Conservation (phyloP, 805 yeast genomes). For the Maudiozyma bulderi region DNA sequence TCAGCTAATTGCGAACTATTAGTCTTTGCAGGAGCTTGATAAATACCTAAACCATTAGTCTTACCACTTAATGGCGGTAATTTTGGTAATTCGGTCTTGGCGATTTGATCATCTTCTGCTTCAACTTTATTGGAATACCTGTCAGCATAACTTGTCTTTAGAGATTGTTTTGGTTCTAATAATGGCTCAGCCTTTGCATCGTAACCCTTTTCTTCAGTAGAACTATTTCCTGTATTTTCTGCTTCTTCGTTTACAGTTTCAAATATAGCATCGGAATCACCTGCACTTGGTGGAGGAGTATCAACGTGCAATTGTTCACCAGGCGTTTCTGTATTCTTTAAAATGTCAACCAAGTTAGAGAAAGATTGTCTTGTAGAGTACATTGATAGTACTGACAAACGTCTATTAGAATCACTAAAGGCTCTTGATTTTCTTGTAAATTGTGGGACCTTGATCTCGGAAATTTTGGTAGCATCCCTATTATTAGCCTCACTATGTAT, state of each 20-base stretch:
- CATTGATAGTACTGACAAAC: conserved; percentile 62
- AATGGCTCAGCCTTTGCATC: not conserved
- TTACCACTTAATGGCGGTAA: conserved; percentile 24
- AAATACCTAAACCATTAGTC: conserved; percentile 23
- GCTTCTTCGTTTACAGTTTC: conserved; percentile 20
- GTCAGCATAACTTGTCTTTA: conserved; percentile 34
- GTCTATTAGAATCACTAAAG: conserved; percentile 52
- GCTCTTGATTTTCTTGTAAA: conserved; percentile 60
- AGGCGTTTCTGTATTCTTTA: conserved; percentile 22
- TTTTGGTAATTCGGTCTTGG: conserved; percentile 15
- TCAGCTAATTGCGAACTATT: not conserved
- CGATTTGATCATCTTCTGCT: not conserved
- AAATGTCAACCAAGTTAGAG: conserved; percentile 42
- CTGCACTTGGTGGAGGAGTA: conserved; percentile 12
- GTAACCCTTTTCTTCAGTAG: conserved; percentile 19
- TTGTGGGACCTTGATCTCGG: conserved; percentile 59
- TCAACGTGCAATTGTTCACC: conserved; percentile 7
- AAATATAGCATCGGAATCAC: conserved; percentile 24
- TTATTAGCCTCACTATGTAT: conserved; percentile 6
- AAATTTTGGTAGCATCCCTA: conserved; percentile 40
- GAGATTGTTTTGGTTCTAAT: conserved; percentile 9
- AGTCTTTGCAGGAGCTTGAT: conserved; percentile 12
- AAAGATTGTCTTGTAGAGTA: conserved; percentile 61
- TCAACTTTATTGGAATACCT: conserved; percentile 19
- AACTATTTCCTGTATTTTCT: conserved; percentile 9